Evolutionary conservation across 805 yeast genomes (phyloP).

Genomic region (Starmerella apis): DNA sequence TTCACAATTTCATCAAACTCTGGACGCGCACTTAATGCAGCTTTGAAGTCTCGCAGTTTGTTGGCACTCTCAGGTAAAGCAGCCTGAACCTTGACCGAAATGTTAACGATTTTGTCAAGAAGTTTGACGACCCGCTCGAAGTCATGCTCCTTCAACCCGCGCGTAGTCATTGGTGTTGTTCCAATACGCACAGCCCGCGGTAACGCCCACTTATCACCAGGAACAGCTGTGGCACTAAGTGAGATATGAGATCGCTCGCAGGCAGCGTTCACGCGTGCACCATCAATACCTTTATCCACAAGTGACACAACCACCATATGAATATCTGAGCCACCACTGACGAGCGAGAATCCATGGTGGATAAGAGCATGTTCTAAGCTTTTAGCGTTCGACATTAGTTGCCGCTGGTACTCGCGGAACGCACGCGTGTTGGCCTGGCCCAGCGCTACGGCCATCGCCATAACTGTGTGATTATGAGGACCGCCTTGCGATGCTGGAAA

Average conservation of each 20-base stretch:
- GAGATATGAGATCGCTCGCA: constrained; percentile 93
- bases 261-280: constrained; percentile 91
- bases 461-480: constrained; percentile 97
- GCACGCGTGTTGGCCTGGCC: constrained; percentile 88
- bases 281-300: constrained; percentile 72
- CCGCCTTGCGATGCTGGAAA: constrained; percentile 99
- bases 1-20: constrained; percentile 24
- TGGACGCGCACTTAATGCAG: constrained; percentile 43
- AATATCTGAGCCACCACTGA: constrained; percentile 92
- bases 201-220: constrained; percentile 92
- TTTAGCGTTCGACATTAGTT: constrained; percentile 80
- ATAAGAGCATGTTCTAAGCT: constrained; percentile 64
- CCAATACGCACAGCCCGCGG: constrained; percentile 97
- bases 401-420: constrained; percentile 77
- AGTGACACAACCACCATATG: constrained; percentile 89
- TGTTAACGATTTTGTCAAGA: constrained; percentile 66
- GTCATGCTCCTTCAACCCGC: constrained; percentile 85
- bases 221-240: constrained; percentile 90
- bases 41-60: constrained; percentile 91
- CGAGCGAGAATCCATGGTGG: constrained; percentile 64
- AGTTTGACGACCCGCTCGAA: constrained; percentile 67
- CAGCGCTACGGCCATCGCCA: constrained; percentile 92
- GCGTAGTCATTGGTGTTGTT: constrained; percentile 96
- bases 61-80: constrained; percentile 82
- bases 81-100: constrained; percentile 65